These are phyloP conservation scores for Mycena floridula DNA, from an alignment of 768 basidiomycete genomes.

Conservation along the genomic window DNA sequence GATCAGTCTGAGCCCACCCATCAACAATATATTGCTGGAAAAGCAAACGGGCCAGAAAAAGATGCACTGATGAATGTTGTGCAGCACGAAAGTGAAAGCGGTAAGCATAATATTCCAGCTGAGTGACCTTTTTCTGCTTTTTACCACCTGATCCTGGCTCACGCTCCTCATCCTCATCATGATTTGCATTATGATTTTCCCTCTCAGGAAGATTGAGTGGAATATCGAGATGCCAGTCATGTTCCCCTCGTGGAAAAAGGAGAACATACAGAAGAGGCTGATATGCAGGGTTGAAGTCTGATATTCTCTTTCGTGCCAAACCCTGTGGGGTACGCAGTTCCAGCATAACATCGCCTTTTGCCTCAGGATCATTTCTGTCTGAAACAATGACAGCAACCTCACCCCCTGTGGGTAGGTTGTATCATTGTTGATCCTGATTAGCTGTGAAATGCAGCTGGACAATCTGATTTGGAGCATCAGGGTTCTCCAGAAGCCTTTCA, in stretches of 20 bases:
- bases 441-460: slow-evolving; percentile 6
- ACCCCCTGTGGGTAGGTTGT: slow-evolving; percentile 37
- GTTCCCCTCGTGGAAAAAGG: slow-evolving; percentile 32
- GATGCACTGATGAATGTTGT: slow-evolving; percentile 22
- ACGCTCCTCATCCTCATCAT: not conserved
- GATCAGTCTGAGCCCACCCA: slow-evolving; percentile 28
- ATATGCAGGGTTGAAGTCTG: slow-evolving; percentile 29
- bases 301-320: slow-evolving; percentile 22
- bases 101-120: slow-evolving; percentile 4
- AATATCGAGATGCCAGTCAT: slow-evolving; percentile 29
- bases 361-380: slow-evolving; percentile 16
- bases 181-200: not conserved
- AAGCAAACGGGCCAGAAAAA: slow-evolving; percentile 25
- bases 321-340: slow-evolving; percentile 10
- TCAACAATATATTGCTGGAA: slow-evolving; percentile 35
- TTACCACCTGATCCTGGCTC: not conserved
- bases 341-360: slow-evolving; percentile 29
- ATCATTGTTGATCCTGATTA: slow-evolving; percentile 24
- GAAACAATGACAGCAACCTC: slow-evolving; percentile 39
- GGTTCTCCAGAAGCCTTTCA: slow-evolving; percentile 7
- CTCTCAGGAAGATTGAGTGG: slow-evolving; percentile 4
- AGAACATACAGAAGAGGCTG: slow-evolving; percentile 35
- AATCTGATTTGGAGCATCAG: slow-evolving; percentile 3
- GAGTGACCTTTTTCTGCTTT: slow-evolving; percentile 15
- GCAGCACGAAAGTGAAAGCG: slow-evolving; percentile 15